A percentile compares a stretch with the other conserved stretches of the same genome.
phyloP scores from a whole-genome alignment of 257 asterid genomes.

The Scutellaria barbata region DNA sequence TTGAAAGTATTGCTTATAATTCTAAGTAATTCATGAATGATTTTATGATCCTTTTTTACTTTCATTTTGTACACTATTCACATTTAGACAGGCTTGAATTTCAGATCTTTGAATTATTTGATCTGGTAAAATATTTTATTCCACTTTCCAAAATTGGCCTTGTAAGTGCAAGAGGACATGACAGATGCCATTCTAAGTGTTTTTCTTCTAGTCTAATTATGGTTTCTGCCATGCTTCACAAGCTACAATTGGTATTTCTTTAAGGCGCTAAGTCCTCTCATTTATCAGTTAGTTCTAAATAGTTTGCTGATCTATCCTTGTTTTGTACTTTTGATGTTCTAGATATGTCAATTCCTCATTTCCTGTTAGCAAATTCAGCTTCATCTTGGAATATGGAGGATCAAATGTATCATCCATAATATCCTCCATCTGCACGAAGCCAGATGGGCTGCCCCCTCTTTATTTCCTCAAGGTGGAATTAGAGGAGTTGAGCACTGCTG shows the following conservation, averaged over 20 bases:
- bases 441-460: constrained; percentile 46
- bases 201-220: not conserved
- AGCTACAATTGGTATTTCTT: constrained; percentile 14
- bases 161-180: not conserved
- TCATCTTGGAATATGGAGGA: constrained; percentile 76
- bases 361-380: constrained; percentile 54
- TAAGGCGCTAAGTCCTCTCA: constrained; percentile 23
- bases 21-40: not conserved
- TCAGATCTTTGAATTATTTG: not conserved
- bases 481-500: constrained; percentile 48
- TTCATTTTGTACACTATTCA: not conserved
- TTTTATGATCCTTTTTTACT: not conserved
- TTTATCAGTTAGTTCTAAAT: constrained; percentile 28
- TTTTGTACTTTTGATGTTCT: constrained; percentile 34
- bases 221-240: constrained; percentile 17
- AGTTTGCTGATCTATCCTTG: constrained; percentile 32
- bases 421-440: constrained; percentile 45
- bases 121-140: not conserved
- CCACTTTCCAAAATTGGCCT: not conserved
- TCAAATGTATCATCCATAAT: constrained; percentile 54
- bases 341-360: constrained; percentile 59
- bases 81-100: not conserved
- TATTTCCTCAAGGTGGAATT: constrained; percentile 66
- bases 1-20: not conserved
- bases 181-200: not conserved